Evolutionary conservation across 139 green algal genomes (phyloP).

Genomic region (Zygnema circumcarinatum): DNA sequence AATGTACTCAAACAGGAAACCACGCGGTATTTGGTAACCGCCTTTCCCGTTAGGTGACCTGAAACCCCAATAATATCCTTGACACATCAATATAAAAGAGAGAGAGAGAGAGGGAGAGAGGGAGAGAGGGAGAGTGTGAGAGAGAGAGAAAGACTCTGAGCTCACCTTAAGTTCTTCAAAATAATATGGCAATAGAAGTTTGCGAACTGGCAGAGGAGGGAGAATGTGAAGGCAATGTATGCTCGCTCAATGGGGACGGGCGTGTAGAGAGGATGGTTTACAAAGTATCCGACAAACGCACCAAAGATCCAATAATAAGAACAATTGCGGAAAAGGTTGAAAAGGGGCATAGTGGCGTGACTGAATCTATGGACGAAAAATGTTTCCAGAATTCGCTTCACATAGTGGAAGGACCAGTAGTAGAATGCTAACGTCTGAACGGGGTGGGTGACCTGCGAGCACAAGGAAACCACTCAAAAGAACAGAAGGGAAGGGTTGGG

Average conservation of each 20-base stretch:
- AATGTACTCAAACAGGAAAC: slow-evolving; percentile 86
- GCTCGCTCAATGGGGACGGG: slow-evolving; percentile 45
- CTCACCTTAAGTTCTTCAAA: slow-evolving; percentile 79
- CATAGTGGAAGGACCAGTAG: slow-evolving; percentile 95
- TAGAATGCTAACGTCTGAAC: slow-evolving; percentile 80
- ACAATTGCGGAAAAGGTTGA: slow-evolving; percentile 97
- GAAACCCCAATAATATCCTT: background rate
- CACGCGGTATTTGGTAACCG: slow-evolving; percentile 54
- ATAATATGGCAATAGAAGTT: slow-evolving; percentile 83
- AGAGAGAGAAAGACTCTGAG: background rate
- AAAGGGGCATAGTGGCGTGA: slow-evolving; percentile 91
- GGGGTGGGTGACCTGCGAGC: slow-evolving; percentile 9
- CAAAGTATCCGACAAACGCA: slow-evolving; percentile 92
- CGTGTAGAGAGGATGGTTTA: slow-evolving; percentile 98
- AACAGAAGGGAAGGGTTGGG: background rate
- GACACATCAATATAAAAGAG: no score
- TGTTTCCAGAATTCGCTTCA: slow-evolving; percentile 95
- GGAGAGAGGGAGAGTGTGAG: background rate
- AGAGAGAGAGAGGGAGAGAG: background rate
- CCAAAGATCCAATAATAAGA: slow-evolving; percentile 93
- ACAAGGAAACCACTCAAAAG: background rate
- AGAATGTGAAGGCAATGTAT: slow-evolving; percentile 54
- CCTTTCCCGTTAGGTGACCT: slow-evolving; percentile 7
- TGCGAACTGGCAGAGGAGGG: slow-evolving; percentile 65
- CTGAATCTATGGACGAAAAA: slow-evolving; percentile 90